phyloP scores from a whole-genome alignment of 2,329 filamentous ascomycete genomes.

The Tolypocladium amazonense region DNA sequence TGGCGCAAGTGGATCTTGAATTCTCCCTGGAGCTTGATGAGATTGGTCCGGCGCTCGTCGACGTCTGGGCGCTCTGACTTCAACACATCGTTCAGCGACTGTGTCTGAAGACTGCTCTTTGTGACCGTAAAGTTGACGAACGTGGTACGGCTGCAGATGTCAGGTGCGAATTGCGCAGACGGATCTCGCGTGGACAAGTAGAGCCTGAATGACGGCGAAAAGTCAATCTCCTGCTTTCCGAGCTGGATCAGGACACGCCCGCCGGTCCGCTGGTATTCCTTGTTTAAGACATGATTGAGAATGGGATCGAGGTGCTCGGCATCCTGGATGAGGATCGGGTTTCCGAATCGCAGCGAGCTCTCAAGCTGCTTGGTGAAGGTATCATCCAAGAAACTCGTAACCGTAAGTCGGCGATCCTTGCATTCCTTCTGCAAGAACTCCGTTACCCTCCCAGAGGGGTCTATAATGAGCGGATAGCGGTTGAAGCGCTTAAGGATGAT shows the following conservation, averaged over 20 bases:
- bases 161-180: conserved; percentile 87
- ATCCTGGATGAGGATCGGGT: conserved; percentile 96
- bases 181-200: conserved; percentile 94
- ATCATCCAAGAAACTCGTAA: conserved; percentile 96
- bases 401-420: conserved; percentile 84
- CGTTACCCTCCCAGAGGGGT: conserved; percentile 87
- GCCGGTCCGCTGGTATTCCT: conserved; percentile 97
- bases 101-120: conserved; percentile 95
- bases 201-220: conserved; percentile 90
- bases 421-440: conserved; percentile 94
- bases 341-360: conserved; percentile 92
- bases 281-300: conserved; percentile 96
- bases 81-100: conserved; percentile 93
- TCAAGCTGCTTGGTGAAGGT: conserved; percentile 97
- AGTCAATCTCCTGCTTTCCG: conserved; percentile 97
- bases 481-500: conserved; percentile 98
- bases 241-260: conserved; percentile 97
- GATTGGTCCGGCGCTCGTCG: conserved; percentile 88
- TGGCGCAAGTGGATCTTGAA: conserved; percentile 97
- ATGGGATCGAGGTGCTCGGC: conserved; percentile 95
- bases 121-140: conserved; percentile 99
- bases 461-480: conserved; percentile 94
- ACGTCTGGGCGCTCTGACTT: conserved; percentile 97
- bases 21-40: conserved; percentile 97
- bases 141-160: conserved; percentile 95